A percentile compares a stretch with the other conserved stretches of the same genome.
Conservation (phyloP, 768 basidiomycete genomes). For the Sporobolomyces phaffii region DNA sequence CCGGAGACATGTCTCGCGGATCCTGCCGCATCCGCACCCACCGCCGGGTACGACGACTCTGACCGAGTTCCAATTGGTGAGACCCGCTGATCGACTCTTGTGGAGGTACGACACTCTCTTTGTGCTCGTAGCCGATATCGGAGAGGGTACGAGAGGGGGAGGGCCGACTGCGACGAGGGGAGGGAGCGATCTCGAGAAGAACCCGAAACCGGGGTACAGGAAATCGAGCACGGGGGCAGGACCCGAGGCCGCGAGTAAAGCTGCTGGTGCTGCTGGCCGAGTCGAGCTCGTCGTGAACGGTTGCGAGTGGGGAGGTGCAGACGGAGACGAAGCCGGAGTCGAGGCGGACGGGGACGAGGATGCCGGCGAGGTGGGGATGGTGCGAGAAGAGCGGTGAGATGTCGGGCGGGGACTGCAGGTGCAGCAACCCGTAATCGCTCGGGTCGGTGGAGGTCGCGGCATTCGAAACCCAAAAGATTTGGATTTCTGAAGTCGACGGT, state of each 20-base stretch:
- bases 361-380: background rate
- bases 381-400: background rate
- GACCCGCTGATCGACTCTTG: too few species aligned
- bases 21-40: constrained; percentile 30
- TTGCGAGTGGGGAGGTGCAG: constrained; percentile 1
- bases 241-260: background rate
- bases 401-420: background rate
- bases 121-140: too few species aligned
- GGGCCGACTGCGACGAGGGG: background rate
- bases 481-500: too few species aligned
- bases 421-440: constrained; percentile 1
- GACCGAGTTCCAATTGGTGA: background rate
- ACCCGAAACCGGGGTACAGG: constrained; percentile 35
- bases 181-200: constrained; percentile 37
- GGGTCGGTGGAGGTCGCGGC: constrained; percentile 3
- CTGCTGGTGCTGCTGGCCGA: background rate
- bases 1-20: background rate
- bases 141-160: too few species aligned
- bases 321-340: background rate
- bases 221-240: constrained; percentile 18
- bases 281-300: background rate
- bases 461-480: background rate
- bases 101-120: too few species aligned
- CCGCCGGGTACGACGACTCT: background rate
- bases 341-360: background rate